Base-by-base conservation (phyloP, 2,329 filamentous ascomycete genomes). In the Blumeria graminis region DNA sequence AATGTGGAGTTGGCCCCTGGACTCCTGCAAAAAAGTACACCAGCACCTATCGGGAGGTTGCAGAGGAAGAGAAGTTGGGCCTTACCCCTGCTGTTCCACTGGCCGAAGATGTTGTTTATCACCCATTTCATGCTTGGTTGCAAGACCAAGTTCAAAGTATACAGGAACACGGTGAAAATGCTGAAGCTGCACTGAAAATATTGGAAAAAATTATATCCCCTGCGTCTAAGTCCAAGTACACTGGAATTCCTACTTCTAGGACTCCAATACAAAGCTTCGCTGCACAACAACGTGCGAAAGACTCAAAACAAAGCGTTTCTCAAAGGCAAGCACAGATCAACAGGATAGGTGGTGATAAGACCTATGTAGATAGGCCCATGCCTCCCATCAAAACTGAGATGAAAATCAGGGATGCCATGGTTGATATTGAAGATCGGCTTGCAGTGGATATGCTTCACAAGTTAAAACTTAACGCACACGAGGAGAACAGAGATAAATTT, bases 21-120 rank as follows among this genome's bases (percentile, higher is more conserved):
- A 68, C 56, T 62, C 68, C 9, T 66, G 69, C 3, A 70, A 75
- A 59, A 65, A 73, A 32, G 67, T 72, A 75, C 62, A 76, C 74
- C 45, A 68, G 65, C 56, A 66, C 65, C 14, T 82, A 80, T 74
- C 76, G 77, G 62, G 80, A 83, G 64, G 78, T 82, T 67, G 77
- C 78, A 0, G 73, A 78, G n/a, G 80, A 83, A 66, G 80, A 83
- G 65, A 78, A 82, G 66, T 75, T 76, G 43, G 78, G 78, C 1
- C 68, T 82, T 56, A 82, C 79, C 0, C 80, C 79, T 0, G 70
- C 72, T 60, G 81, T 82, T 57, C 80, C 80, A 1, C 69, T 83
- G 22, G 73, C 74, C 1, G 75, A 79, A 57, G 74, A 76, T 45
- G 70, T 81, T 54, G 78, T 83, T 11, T 83, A 83, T 64, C 71